phyloP scores from a whole-genome alignment of 371 early-diverging fungal genomes.

The Batkoa obscura region DNA sequence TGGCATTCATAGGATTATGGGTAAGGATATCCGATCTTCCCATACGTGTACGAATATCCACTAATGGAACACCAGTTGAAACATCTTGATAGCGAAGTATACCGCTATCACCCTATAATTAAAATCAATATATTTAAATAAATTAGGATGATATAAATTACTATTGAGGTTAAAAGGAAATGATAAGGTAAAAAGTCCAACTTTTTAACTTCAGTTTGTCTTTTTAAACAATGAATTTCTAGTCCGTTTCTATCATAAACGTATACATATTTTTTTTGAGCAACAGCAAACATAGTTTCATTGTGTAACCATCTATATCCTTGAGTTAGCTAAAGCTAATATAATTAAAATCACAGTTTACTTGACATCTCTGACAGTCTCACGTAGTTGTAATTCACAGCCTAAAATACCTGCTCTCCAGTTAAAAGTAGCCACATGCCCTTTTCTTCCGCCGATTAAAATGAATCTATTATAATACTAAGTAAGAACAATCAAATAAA shows the following conservation, averaged over 20 bases:
- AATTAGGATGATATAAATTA: constrained; percentile 12
- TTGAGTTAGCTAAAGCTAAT: too few relatives aligned
- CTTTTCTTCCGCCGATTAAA: constrained; percentile 75
- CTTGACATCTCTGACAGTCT: constrained; percentile 77
- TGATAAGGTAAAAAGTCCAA: constrained; percentile 95
- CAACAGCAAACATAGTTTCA: constrained; percentile 91
- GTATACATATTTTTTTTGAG: constrained; percentile 90
- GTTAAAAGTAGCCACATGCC: constrained; percentile 84
- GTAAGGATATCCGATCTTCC: constrained; percentile 65
- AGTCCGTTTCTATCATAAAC: constrained; percentile 90
- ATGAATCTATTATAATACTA: constrained; percentile 26
- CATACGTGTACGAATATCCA: constrained; percentile 57
- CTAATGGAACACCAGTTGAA: constrained; percentile 80
- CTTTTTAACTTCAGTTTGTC: constrained; percentile 60
- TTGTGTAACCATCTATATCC: constrained; percentile 64
- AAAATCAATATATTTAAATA: neutral
- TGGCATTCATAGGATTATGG: constrained; percentile 88
- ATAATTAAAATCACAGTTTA: too few relatives aligned
- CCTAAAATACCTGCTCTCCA: constrained; percentile 68
- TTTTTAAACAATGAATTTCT: constrained; percentile 83
- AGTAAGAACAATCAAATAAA: neutral
- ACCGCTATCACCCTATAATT: constrained; percentile 50
- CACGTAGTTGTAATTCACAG: constrained; percentile 76
- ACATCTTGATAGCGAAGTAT: constrained; percentile 90
- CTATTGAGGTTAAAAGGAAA: constrained; percentile 73